Percentiles rank a stretch among this genome's conserved stretches.
phyloP scores from a whole-genome alignment of 2,329 filamentous ascomycete genomes.

The Ceratocystis destructans region DNA sequence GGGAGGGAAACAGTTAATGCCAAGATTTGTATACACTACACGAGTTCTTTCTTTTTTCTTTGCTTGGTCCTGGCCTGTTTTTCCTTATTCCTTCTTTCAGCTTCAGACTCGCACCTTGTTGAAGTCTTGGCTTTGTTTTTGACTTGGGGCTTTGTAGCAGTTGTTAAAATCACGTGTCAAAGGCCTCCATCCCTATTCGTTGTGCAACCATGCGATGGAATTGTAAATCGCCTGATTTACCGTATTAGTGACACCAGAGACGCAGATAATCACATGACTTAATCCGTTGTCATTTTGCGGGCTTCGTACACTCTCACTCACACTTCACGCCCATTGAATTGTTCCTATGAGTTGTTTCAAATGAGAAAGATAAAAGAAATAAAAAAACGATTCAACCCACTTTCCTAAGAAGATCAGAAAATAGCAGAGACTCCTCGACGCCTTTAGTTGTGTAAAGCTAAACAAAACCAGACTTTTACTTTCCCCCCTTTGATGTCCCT shows the following conservation, averaged over 20 bases:
- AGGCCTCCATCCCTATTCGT: background rate
- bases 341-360: background rate
- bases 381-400: conserved; percentile 13
- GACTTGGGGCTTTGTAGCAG: background rate
- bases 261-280: background rate
- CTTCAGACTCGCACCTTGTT: background rate
- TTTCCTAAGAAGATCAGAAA: conserved; percentile 15
- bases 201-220: background rate
- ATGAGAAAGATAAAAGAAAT: background rate
- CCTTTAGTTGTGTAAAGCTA: conserved; percentile 16
- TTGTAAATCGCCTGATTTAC: background rate
- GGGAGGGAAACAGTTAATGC: background rate
- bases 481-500: background rate
- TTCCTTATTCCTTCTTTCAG: background rate
- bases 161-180: background rate
- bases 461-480: conserved; percentile 18
- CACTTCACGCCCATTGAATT: background rate
- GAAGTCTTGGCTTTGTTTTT: background rate
- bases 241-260: background rate
- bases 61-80: background rate
- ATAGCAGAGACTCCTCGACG: conserved; percentile 18
- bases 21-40: conserved; percentile 7
- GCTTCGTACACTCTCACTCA: background rate
- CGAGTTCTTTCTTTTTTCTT: background rate
- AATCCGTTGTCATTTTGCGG: background rate